phyloP scores from a whole-genome alignment of 768 basidiomycete species.

The Favolaschia claudopus region DNA sequence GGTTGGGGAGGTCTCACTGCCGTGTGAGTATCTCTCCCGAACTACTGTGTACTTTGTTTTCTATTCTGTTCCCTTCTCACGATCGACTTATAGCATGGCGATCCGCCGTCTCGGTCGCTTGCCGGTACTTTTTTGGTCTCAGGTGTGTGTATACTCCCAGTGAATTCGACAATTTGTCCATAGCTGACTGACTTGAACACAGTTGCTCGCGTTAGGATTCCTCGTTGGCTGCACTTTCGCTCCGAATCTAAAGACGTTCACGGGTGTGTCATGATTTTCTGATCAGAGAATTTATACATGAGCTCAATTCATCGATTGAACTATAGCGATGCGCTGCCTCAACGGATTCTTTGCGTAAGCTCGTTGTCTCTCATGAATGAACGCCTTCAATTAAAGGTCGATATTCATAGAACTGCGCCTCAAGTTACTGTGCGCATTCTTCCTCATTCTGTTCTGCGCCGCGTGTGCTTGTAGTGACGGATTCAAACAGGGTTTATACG shows the following conservation, averaged over 20 bases:
- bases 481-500: conserved; percentile 67
- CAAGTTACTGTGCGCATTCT: conserved; percentile 72
- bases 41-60: background rate
- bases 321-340: conserved; percentile 64
- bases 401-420: conserved; percentile 54
- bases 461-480: too few relatives aligned
- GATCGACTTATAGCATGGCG: conserved; percentile 66
- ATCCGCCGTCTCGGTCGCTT: conserved; percentile 71
- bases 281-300: too few relatives aligned
- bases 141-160: conserved; percentile 47
- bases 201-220: conserved; percentile 66
- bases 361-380: background rate
- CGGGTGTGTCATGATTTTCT: too few relatives aligned
- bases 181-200: background rate
- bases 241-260: conserved; percentile 61
- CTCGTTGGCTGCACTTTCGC: conserved; percentile 67
- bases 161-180: too few relatives aligned
- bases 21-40: conserved; percentile 1
- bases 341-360: conserved; percentile 63
- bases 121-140: conserved; percentile 76
- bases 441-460: too few relatives aligned
- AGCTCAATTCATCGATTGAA: background rate
- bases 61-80: too few relatives aligned
- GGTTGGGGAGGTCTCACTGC: conserved; percentile 14
- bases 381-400: conserved; percentile 2